Evolutionary conservation across 1,284 basidiomycete genomes (phyloP).

Genomic region (Tilletiaria anomala): DNA sequence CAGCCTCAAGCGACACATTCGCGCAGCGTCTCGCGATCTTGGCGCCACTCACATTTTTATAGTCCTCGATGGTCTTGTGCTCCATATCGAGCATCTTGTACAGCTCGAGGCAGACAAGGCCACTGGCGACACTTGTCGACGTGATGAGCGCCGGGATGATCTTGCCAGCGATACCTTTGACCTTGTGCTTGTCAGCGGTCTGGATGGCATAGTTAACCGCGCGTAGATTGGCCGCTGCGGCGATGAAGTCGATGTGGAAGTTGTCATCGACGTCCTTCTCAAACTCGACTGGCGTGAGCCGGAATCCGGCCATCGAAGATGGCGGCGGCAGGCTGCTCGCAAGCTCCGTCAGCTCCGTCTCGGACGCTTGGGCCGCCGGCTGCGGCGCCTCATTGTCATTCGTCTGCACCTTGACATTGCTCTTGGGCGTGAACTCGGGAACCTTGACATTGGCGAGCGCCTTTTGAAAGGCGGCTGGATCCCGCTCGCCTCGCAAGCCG

Average conservation of each 20-base stretch:
- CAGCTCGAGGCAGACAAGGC: constrained; percentile 86
- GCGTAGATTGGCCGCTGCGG: constrained; percentile 89
- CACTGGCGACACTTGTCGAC: constrained; percentile 86
- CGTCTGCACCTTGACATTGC: constrained; percentile 84
- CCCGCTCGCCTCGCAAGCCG: constrained; percentile 77
- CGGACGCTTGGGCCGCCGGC: constrained; percentile 46
- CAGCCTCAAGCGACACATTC: not conserved
- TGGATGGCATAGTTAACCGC: constrained; percentile 90
- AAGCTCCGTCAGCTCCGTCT: constrained; percentile 25
- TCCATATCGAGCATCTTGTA: constrained; percentile 49
- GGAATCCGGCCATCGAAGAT: constrained; percentile 72
- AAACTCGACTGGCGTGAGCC: constrained; percentile 86
- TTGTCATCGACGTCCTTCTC: constrained; percentile 99
- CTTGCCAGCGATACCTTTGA: constrained; percentile 98
- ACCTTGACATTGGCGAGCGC: constrained; percentile 70
- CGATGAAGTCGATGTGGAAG: constrained; percentile 98
- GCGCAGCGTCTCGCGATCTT: not conserved
- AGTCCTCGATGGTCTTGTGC: constrained; percentile 64
- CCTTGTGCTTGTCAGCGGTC: constrained; percentile 76
- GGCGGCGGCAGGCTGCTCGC: constrained; percentile 30
- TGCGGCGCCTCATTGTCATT: constrained; percentile 72
- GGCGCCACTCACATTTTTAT: constrained; percentile 59
- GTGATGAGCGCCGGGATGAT: constrained; percentile 99
- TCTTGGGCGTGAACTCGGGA: constrained; percentile 83
- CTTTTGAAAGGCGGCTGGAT: constrained; percentile 66